Base-by-base conservation (phyloP, 352 stramenopile species). In the Pythium grandisporangium region DNA sequence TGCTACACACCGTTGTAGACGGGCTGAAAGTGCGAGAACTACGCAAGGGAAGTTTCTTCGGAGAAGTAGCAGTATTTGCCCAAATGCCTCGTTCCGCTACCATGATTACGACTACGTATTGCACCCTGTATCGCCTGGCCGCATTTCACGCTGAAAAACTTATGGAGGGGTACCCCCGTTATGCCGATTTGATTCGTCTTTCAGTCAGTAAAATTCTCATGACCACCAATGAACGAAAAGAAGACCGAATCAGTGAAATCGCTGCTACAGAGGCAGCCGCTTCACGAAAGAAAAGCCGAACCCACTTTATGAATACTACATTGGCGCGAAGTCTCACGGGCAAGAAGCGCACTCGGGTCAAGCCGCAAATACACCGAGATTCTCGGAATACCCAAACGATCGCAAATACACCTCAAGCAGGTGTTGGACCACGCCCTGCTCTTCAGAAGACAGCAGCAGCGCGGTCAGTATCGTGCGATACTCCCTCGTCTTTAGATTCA, bases 1-100 rank as follows among this genome's bases (percentile, higher is more conserved):
- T 86, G 2, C 45, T 86, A 12, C 60, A 79, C 29, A 80, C 69
- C 0, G 50, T 79, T 8, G 66, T 84, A 5, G 60, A 73, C 24
- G 68, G 70, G 14, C 56, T 78, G 2, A 86, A 84, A 49, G 66
- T 86, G 6, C 73, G 73, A 4, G 73, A 86, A 47, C 36, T 86
- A 7, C 58, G 73, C 8, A 84, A 86, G 42, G 68, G 64, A 0
- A 72, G 57, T 20, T 86, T 79, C 39, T 81, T 86, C 29, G 73
- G 70, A 6, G 73, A 84, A 30, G 58, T 86, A 7, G 69, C 73
- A 0, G 66, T 84, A 3, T 80, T 86, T 42, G 69, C 66, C n/a
- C 58, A 65, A 24, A 52, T 79, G 11, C 70, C 72, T n/a, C 61
- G 73, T 2, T 75, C 70, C 1, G 73, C 70, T 6, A 76, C 71